A percentile compares a stretch with the other conserved stretches of the same genome.
Evolutionary conservation across 768 basidiomycete species (phyloP).

Genomic region (Tephrocybe sp.): DNA sequence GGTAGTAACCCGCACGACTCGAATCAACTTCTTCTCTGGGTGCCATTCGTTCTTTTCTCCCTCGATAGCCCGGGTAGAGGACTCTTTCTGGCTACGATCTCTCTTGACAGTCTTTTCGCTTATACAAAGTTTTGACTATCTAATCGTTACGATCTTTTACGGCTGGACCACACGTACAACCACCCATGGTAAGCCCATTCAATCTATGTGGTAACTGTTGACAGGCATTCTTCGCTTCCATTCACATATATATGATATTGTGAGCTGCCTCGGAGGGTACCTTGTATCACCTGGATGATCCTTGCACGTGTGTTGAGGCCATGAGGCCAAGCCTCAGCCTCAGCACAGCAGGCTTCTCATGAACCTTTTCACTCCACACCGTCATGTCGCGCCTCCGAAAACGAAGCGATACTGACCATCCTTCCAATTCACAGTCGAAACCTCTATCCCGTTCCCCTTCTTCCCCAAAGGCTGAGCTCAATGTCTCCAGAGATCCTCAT

Average conservation of each 20-base stretch:
- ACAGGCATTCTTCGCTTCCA: slow-evolving; percentile 3
- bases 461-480: slow-evolving; percentile 45
- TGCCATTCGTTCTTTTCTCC: slow-evolving; percentile 8
- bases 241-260: background rate
- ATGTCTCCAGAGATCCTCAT: slow-evolving; percentile 54
- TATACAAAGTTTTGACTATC: background rate
- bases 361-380: slow-evolving; percentile 24
- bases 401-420: slow-evolving; percentile 37
- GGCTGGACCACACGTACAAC: slow-evolving; percentile 2
- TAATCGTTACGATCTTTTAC: slow-evolving; percentile 6
- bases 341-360: slow-evolving; percentile 21
- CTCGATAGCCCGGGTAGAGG: background rate
- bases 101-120: background rate
- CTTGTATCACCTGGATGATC: slow-evolving; percentile 5
- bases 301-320: slow-evolving; percentile 18
- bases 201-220: background rate
- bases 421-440: slow-evolving; percentile 36
- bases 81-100: background rate
- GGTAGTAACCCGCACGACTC: background rate
- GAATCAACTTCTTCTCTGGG: slow-evolving; percentile 13
- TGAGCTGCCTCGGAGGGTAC: background rate
- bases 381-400: slow-evolving; percentile 51
- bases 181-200: slow-evolving; percentile 18
- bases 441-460: slow-evolving; percentile 42
- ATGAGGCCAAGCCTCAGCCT: slow-evolving; percentile 12